phyloP scores from a whole-genome alignment of 106 monocot species.

The Triglochin maritima region DNA sequence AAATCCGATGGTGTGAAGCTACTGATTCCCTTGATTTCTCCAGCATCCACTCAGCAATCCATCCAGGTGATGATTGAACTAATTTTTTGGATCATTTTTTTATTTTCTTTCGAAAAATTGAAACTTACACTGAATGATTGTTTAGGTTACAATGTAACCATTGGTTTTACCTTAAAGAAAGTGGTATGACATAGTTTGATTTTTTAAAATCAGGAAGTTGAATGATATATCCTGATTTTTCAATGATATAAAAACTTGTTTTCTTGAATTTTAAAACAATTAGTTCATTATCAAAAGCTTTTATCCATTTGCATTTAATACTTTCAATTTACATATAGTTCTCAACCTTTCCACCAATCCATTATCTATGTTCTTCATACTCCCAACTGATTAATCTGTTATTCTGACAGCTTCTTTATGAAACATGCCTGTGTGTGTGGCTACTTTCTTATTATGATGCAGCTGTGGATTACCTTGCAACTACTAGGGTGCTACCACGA shows the following conservation, averaged over 20 bases:
- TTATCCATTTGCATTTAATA: no score
- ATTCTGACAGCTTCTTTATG: conserved; percentile 81
- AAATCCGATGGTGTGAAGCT: conserved; percentile 79
- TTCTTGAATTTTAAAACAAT: no score
- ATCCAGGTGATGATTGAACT: conserved; percentile 48
- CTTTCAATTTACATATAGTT: no score
- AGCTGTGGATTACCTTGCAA: conserved; percentile 74
- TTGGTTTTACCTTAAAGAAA: no score
- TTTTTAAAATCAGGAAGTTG: no score
- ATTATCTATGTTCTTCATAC: neutral
- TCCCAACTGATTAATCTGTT: neutral
- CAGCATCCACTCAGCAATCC: conserved; percentile 93
- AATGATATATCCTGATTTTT: no score
- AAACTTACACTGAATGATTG: no score
- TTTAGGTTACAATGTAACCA: no score
- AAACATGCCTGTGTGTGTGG: conserved; percentile 96
- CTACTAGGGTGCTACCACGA: conserved; percentile 66
- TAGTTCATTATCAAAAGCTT: no score
- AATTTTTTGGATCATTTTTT: neutral
- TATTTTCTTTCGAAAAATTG: neutral
- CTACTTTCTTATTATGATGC: conserved; percentile 90
- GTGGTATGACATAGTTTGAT: no score
- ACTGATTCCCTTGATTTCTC: conserved; percentile 81
- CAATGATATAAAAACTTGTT: no score
- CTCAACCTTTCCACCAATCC: neutral